phyloP scores from a whole-genome alignment of 441 rosid species.

The Populus hybrid region DNA sequence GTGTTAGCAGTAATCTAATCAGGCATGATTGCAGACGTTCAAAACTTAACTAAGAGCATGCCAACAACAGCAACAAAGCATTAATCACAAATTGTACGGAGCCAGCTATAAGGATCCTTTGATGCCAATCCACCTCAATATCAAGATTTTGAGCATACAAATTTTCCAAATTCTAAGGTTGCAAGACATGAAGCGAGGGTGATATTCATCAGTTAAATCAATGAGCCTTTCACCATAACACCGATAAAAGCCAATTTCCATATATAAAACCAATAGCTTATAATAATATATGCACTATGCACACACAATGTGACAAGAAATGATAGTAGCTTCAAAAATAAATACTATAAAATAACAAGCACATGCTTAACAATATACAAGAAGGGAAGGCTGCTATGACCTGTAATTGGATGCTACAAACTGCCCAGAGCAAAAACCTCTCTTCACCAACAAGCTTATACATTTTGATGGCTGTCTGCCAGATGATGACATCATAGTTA shows the following conservation, averaged over 20 bases:
- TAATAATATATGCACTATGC: background rate
- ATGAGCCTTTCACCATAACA: background rate
- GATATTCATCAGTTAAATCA: background rate
- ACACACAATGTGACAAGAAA: background rate
- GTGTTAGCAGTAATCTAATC: background rate
- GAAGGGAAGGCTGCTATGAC: conserved; percentile 33
- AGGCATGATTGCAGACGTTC: background rate
- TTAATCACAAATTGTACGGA: background rate
- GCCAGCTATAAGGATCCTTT: background rate
- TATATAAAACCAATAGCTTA: background rate
- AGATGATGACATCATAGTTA: conserved; percentile 26
- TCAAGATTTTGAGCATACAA: background rate
- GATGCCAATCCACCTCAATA: background rate
- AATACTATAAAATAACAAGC: background rate
- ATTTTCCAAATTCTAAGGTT: background rate
- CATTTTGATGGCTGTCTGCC: conserved; percentile 98
- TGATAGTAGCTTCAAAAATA: background rate
- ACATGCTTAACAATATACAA: background rate
- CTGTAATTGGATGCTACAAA: conserved; percentile 99
- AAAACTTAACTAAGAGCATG: background rate
- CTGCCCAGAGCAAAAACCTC: conserved; percentile 97
- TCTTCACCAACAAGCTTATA: conserved; percentile 94
- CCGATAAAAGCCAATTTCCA: background rate
- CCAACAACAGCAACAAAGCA: background rate
- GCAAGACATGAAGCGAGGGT: background rate